These are phyloP conservation scores for Lentinula edodes DNA, from an alignment of 768 basidiomycete genomes.

Conservation along the genomic window DNA sequence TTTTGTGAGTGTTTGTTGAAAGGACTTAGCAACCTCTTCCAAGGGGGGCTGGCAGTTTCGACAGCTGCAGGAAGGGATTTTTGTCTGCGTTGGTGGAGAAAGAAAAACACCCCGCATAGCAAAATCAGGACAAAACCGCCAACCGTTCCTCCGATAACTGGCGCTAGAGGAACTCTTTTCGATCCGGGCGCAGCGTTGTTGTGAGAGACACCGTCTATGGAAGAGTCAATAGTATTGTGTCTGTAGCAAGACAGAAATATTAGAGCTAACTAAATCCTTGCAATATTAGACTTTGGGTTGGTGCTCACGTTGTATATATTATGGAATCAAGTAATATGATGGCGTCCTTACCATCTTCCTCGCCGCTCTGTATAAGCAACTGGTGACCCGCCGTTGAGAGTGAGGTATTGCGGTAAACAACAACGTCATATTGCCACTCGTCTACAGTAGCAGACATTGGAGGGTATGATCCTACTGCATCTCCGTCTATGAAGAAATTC, in stretches of 20 bases:
- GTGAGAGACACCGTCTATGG: background rate
- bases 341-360: background rate
- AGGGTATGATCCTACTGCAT: background rate
- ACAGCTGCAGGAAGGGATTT: background rate
- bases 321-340: slow-evolving; percentile 11
- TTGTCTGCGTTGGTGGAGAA: background rate
- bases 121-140: slow-evolving; percentile 19
- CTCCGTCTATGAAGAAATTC: slow-evolving; percentile 9
- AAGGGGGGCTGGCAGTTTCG: background rate
- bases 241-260: background rate
- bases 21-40: background rate
- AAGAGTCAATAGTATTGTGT: background rate
- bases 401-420: slow-evolving; percentile 5
- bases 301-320: slow-evolving; percentile 16
- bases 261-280: background rate
- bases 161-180: background rate
- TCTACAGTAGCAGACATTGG: background rate
- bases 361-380: slow-evolving; percentile 8
- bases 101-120: slow-evolving; percentile 14
- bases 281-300: background rate
- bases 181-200: background rate
- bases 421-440: slow-evolving; percentile 2
- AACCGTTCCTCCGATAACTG: slow-evolving; percentile 24
- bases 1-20: slow-evolving; percentile 13
- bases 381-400: slow-evolving; percentile 4